phyloP scores from a whole-genome alignment of 2,329 filamentous ascomycete species.

The Basipetospora chlamydospora region DNA sequence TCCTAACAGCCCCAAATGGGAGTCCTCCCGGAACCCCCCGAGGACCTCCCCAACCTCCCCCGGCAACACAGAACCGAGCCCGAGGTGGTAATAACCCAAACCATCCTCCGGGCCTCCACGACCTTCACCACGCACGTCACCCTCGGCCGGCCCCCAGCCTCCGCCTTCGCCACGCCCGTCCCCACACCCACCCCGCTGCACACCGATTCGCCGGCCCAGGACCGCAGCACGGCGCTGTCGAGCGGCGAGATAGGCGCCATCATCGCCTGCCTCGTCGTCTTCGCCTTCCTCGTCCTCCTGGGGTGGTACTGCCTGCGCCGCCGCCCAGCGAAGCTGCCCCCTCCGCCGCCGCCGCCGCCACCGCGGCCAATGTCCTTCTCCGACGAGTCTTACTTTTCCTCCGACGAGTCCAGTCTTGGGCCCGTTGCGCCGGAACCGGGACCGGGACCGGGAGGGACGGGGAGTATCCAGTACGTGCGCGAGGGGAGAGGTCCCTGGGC shows the following conservation, averaged over 20 bases:
- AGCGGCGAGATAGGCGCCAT: conserved; percentile 25
- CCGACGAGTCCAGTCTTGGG: no score
- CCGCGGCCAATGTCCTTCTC: no score
- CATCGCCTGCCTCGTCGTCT: conserved; percentile 22
- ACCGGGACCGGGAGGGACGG: no score
- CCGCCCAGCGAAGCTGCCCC: background rate
- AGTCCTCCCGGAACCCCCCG: no score
- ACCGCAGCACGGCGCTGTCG: conserved; percentile 13
- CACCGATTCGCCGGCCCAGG: conserved; percentile 3
- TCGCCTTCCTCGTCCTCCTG: conserved; percentile 20
- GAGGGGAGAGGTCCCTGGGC: background rate
- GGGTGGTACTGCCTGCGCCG: conserved; percentile 16
- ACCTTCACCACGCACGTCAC: conserved; percentile 23
- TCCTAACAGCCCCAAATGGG: no score
- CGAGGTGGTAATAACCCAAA: conserved; percentile 24
- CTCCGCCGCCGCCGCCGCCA: no score
- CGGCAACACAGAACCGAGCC: no score
- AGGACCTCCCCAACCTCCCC: no score
- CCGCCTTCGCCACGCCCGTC: conserved; percentile 8
- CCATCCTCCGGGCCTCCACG: conserved; percentile 17
- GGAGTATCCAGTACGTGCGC: no score
- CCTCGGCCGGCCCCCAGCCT: conserved; percentile 10
- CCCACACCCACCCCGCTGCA: conserved; percentile 9
- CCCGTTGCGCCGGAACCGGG: no score
- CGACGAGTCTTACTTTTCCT: no score